A percentile compares a stretch with the other conserved stretches of the same genome.
Conservation (phyloP, 495 filamentous ascomycete genomes). For the Xylaria castorea region DNA sequence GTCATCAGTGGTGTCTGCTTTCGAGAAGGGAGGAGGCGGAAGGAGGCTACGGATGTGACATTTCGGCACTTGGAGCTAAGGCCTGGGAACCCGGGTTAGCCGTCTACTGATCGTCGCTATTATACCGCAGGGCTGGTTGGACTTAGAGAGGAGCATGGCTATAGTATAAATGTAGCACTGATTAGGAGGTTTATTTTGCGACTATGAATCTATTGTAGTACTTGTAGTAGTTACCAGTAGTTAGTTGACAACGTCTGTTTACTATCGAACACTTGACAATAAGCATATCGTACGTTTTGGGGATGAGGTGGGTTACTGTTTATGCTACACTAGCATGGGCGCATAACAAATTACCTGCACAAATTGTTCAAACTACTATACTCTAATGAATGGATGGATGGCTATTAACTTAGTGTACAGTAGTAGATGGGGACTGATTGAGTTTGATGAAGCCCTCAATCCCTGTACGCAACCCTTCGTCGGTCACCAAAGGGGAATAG, state of each 20-base stretch:
- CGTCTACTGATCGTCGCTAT: conserved; percentile 22
- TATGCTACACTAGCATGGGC: neutral
- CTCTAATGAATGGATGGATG: neutral
- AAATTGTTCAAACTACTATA: neutral
- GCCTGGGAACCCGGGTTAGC: conserved; percentile 7
- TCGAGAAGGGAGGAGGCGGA: conserved; percentile 7
- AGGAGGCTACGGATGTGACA: conserved; percentile 30
- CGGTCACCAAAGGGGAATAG: conserved; percentile 23
- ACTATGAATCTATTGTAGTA: neutral
- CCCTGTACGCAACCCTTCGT: conserved; percentile 17
- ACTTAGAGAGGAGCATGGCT: neutral
- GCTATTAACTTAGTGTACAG: neutral
- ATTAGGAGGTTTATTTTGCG: neutral
- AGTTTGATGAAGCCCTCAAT: conserved; percentile 8
- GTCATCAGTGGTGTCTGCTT: conserved; percentile 22
- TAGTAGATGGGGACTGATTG: neutral
- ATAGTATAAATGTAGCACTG: neutral
- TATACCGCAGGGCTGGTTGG: conserved; percentile 16
- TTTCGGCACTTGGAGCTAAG: conserved; percentile 25
- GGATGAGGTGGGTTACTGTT: conserved; percentile 6
- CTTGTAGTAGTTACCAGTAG: too few relatives aligned
- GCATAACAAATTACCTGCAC: conserved; percentile 1
- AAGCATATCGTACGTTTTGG: neutral
- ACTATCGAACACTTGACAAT: neutral
- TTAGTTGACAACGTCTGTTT: neutral